Evolutionary conservation across 2,329 filamentous ascomycete species (phyloP), one percentile per base, ranked within the genome.

Genomic region (Ceratocystis eucalypticola): DNA sequence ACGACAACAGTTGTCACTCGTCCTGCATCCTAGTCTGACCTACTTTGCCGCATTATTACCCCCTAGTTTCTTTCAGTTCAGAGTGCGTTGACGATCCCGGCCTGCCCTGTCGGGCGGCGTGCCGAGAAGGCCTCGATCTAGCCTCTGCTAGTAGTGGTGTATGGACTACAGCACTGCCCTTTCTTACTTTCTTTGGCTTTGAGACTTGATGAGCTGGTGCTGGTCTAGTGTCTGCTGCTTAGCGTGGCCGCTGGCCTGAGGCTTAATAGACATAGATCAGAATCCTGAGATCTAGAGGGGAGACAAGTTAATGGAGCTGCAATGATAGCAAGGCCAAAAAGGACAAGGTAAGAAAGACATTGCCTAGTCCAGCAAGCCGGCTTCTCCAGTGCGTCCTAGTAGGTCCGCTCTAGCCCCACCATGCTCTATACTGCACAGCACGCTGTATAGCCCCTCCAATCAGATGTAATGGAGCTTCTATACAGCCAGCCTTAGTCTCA

Each of bases 181-280:
- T 37, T 37, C 8, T 12, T 12, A 37, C 33, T 37, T 37, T 37
- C 33, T 22, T 22, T 22, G 22, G 0, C 1, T 20, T 10, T 20
- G 46, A 50, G 46, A 8, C 6, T 20, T 50, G 15, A 25, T 50
- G 6, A 37, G 46, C 17, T 20, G 46, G 3, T 50, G n/a, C n/a
- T 25, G 8, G 12, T 20, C 12, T 53, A 53, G 48, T 53, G 20
- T 25, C 46, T 50, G 8, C 6, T 20, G 25, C 17, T 22, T 57
- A 57, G 53, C 53, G 53, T 22, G 53, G 53, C 53, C 53, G 53
- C 53, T 57, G 53, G 53, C 17, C 53, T 57, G 53, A 30, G 53
- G 25, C 53, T 57, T 57, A 15, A 57, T 57, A 33, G 28, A 7
- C 17, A 57, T 30, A 57, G 53, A 57, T 57, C 28, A n/a, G 25